Base-by-base conservation (phyloP, 2,329 filamentous ascomycete species). In the Aureobasidium mangrovei region DNA sequence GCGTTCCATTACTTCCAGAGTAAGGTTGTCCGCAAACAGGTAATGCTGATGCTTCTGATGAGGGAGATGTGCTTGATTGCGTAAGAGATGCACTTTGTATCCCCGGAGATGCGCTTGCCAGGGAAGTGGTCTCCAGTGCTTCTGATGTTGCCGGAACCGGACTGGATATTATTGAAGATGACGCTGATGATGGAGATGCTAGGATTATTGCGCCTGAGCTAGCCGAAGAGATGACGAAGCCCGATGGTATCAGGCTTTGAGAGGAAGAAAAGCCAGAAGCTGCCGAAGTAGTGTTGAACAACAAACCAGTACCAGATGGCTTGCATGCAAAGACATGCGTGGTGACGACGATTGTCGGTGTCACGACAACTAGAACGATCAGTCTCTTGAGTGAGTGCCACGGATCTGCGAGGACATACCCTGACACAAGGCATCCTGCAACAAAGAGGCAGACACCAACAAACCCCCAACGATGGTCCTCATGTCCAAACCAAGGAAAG, bases 21-120 rank as follows among this genome's bases (percentile, higher is more conserved):
- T 42, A 49, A 7, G 36, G 6, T 27, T 55, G 53, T 12, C 53
- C 53, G 39, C 53, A 55, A 9, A 49, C 44, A n/a, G 53, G 44
- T 8, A 29, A 36, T 12, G 35, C 29, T 10, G 52, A 47, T 4
- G 43, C 27, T 18, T 18, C 18, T 4, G 27, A 28, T 32, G 39
- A 10, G 26, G 53, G 10, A 24, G 52, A 12, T 8, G n/a, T 28
- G 35, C 28, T 24, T 3, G 49, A 44, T 38, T 9, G 8, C 35
- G 49, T 31, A 24, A 32, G 7, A 27, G 32, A 7, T 9, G 40
- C 39, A 7, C 18, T 24, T 10, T 12, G 26, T n/a, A 29, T 7
- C 18, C 18, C 18, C 18, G 32, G 32, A 35, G 32, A 35, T 12
- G 32, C 32, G 10, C 7, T 35, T 7, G 32, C 10, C 32, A 35